Conservation (phyloP, 129 eudicot species). For the Lactuca sativa region DNA sequence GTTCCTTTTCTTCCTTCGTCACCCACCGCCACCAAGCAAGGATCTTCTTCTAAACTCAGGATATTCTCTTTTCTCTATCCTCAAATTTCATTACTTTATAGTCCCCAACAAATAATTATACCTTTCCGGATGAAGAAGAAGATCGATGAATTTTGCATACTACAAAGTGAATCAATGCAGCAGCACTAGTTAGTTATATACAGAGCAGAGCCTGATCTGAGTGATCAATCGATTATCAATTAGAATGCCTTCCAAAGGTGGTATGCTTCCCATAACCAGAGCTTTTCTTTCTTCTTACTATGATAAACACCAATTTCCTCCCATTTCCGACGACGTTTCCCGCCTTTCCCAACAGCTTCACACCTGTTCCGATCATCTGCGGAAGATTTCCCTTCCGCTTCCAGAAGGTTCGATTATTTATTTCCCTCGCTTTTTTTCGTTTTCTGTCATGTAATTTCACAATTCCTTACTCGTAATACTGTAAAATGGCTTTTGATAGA, state of each 20-base stretch:
- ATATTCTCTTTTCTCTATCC: constrained; percentile 24
- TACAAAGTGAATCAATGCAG: background rate
- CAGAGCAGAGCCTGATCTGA: background rate
- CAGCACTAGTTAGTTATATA: background rate
- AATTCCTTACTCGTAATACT: background rate
- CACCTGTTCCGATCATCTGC: constrained; percentile 46
- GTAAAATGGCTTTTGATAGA: background rate
- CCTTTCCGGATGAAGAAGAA: background rate
- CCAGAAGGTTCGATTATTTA: constrained; percentile 48
- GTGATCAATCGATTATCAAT: background rate
- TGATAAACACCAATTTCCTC: constrained; percentile 63
- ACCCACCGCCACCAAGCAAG: background rate
- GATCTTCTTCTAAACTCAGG: constrained; percentile 33
- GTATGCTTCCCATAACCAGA: constrained; percentile 80
- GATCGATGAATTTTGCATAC: background rate
- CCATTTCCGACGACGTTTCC: constrained; percentile 53
- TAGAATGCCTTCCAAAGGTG: constrained; percentile 53
- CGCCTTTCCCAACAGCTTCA: constrained; percentile 51
- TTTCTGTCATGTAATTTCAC: background rate
- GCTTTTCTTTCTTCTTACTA: constrained; percentile 67
- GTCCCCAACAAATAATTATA: background rate
- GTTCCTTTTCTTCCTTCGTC: background rate
- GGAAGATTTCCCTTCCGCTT: constrained; percentile 31
- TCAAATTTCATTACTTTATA: constrained; percentile 8
- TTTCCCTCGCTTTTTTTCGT: background rate